Evolutionary conservation across 768 basidiomycete genomes (phyloP).

Genomic region (Podaxis pistillaris): DNA sequence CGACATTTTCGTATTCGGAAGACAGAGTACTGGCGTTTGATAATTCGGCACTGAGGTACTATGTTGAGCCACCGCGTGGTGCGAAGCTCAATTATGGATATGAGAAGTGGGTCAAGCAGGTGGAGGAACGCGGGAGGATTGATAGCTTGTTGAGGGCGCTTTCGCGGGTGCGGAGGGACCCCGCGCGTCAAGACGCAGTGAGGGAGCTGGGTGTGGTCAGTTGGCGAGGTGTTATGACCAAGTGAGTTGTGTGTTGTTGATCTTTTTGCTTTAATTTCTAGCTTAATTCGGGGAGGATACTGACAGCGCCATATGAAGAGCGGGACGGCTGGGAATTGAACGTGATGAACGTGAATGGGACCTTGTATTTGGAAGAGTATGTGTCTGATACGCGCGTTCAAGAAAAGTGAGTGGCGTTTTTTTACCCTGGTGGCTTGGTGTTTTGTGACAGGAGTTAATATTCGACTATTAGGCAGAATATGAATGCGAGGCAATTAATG

Average conservation of each 20-base stretch:
- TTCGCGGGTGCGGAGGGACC: conserved; percentile 39
- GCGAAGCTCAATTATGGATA: conserved; percentile 73
- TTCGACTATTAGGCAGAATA: conserved; percentile 51
- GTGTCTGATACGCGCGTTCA: conserved; percentile 52
- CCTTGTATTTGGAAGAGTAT: conserved; percentile 76
- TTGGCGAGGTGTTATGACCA: conserved; percentile 87
- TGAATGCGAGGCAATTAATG: conserved; percentile 59
- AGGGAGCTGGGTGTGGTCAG: conserved; percentile 56
- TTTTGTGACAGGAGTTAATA: neutral
- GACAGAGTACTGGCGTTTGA: conserved; percentile 57
- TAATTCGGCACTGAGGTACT: conserved; percentile 71
- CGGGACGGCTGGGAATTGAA: conserved; percentile 80
- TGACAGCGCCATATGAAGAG: conserved; percentile 82
- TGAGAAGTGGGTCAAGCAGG: conserved; percentile 65
- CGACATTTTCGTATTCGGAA: conserved; percentile 72
- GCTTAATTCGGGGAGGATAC: conserved; percentile 49
- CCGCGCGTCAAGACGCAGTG: conserved; percentile 19
- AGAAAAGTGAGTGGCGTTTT: conserved; percentile 56
- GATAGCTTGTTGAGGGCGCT: conserved; percentile 67
- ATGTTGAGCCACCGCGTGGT: conserved; percentile 59
- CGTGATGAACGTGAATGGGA: conserved; percentile 71
- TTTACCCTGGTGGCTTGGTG: neutral
- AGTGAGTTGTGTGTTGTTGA: conserved; percentile 39
- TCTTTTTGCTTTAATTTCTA: neutral
- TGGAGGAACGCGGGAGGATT: conserved; percentile 65